Percentiles rank a stretch among this genome's conserved stretches.
Evolutionary conservation across 768 basidiomycete genomes (phyloP).

Genomic region (Cyclocybe cylindracea): DNA sequence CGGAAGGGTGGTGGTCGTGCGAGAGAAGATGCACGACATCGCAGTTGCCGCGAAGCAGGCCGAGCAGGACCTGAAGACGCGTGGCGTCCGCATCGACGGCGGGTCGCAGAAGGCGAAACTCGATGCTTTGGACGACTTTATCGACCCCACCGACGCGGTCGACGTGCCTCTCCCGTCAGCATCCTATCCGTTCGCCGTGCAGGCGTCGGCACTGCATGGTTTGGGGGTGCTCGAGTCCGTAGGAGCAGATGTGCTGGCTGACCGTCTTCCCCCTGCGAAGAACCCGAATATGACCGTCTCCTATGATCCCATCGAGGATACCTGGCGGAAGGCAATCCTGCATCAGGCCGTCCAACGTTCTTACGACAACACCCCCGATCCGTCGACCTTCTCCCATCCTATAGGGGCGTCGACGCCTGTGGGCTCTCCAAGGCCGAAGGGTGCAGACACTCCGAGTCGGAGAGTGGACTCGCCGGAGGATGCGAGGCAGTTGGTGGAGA

Average conservation of each 20-base stretch:
- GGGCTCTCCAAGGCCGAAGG: constrained; percentile 28
- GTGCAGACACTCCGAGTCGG: constrained; percentile 13
- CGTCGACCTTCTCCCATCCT: constrained; percentile 46
- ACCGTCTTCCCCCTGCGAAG: constrained; percentile 64
- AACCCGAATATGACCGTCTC: constrained; percentile 61
- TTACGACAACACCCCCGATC: constrained; percentile 53
- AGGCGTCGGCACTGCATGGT: constrained; percentile 72
- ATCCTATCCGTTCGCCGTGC: constrained; percentile 71
- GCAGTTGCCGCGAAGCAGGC: constrained; percentile 71
- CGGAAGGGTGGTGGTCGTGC: constrained; percentile 78
- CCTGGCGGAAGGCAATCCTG: constrained; percentile 75
- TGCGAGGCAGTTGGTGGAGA: constrained; percentile 22
- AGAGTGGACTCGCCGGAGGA: constrained; percentile 20
- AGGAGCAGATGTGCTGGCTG: constrained; percentile 75
- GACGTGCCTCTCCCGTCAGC: constrained; percentile 74
- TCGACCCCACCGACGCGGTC: constrained; percentile 85
- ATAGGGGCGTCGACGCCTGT: constrained; percentile 41
- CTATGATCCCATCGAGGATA: constrained; percentile 54
- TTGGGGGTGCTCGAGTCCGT: constrained; percentile 75
- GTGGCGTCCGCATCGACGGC: constrained; percentile 48
- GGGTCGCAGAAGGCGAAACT: constrained; percentile 39
- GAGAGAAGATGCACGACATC: constrained; percentile 78
- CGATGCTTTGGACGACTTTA: constrained; percentile 51
- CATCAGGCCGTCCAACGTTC: constrained; percentile 81
- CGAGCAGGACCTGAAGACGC: constrained; percentile 67